These are phyloP conservation scores for Myxozyma sirexii DNA, from an alignment of 805 yeast species.

Conservation along the genomic window DNA sequence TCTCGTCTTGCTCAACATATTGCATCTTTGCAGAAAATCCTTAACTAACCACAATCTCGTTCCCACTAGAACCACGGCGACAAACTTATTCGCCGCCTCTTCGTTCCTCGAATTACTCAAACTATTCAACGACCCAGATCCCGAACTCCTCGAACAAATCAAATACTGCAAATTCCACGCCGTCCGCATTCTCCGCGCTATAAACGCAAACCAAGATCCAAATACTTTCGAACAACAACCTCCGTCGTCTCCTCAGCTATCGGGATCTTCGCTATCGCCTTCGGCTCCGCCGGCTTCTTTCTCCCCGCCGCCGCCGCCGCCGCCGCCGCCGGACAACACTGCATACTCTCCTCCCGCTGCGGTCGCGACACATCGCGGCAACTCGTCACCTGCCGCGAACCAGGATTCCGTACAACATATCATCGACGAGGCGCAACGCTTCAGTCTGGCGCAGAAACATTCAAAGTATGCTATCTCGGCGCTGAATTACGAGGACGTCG, in stretches of 20 bases:
- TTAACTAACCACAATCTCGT: neutral
- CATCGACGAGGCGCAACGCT: slow-evolving; percentile 44
- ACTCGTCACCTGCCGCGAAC: slow-evolving; percentile 20
- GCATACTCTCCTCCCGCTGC: slow-evolving; percentile 13
- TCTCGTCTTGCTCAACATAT: neutral
- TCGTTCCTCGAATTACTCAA: slow-evolving; percentile 56
- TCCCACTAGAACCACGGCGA: slow-evolving; percentile 47
- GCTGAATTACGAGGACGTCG: slow-evolving; percentile 65
- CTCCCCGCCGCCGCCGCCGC: slow-evolving; percentile 30
- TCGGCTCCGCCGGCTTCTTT: slow-evolving; percentile 1
- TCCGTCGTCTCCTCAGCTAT: neutral
- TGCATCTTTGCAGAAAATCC: too few relatives aligned
- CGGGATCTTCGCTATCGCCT: neutral
- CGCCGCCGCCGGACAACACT: slow-evolving; percentile 9
- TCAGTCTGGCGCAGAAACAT: slow-evolving; percentile 57
- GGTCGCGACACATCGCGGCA: slow-evolving; percentile 21
- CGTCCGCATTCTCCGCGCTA: slow-evolving; percentile 56
- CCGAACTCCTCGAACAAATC: slow-evolving; percentile 45
- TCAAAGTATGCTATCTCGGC: slow-evolving; percentile 77
- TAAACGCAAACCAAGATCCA: slow-evolving; percentile 57
- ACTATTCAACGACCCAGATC: slow-evolving; percentile 42
- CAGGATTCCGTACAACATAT: slow-evolving; percentile 37
- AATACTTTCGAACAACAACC: slow-evolving; percentile 54
- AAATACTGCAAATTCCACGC: slow-evolving; percentile 68
- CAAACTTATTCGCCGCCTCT: slow-evolving; percentile 56